Evolutionary conservation across 345 rosid genomes (phyloP).

Genomic region (Citrus mangshanensis): DNA sequence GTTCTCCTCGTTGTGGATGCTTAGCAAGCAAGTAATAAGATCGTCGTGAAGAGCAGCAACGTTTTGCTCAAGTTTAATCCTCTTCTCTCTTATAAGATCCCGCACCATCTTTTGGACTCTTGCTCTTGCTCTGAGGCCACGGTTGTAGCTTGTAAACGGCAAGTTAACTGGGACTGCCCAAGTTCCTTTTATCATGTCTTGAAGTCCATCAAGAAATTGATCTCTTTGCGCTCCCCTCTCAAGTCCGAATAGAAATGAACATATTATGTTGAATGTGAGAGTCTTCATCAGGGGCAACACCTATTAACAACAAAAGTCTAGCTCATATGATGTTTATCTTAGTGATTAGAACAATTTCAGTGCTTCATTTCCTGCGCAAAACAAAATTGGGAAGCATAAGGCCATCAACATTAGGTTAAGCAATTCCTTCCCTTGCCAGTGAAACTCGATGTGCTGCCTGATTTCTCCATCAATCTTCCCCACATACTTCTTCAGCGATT

Average conservation of each 20-base stretch:
- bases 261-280: slow-evolving; percentile 51
- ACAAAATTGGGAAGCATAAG: neutral
- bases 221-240: slow-evolving; percentile 38
- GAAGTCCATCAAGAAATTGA: slow-evolving; percentile 24
- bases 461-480: slow-evolving; percentile 53
- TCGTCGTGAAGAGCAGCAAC: too few species aligned
- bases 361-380: neutral
- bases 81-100: too few species aligned
- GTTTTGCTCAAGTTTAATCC: too few species aligned
- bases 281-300: slow-evolving; percentile 49
- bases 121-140: too few species aligned
- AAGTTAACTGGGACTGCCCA: slow-evolving; percentile 48
- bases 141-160: too few species aligned
- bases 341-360: neutral
- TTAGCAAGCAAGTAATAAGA: too few species aligned
- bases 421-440: slow-evolving; percentile 44
- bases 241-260: slow-evolving; percentile 43
- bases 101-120: too few species aligned
- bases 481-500: slow-evolving; percentile 50
- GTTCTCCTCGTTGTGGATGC: slow-evolving; percentile 6
- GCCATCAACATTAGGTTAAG: slow-evolving; percentile 24
- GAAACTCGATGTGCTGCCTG: slow-evolving; percentile 36
- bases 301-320: slow-evolving; percentile 13
- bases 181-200: slow-evolving; percentile 37
- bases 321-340: neutral